Conservation (phyloP, 2,329 filamentous ascomycete genomes). For the Beauveria medogensis region DNA sequence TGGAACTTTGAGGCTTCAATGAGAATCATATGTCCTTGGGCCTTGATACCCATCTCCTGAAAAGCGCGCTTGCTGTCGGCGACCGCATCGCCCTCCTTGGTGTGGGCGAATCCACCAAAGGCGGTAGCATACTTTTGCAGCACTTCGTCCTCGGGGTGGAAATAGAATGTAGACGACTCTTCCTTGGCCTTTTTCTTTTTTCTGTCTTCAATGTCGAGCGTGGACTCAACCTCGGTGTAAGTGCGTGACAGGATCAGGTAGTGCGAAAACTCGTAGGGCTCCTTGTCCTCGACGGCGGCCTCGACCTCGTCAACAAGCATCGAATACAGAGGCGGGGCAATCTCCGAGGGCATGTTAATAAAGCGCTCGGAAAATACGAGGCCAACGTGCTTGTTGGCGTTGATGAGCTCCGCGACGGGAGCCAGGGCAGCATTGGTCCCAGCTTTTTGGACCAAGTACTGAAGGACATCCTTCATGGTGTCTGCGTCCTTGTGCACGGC, state of each 20-base stretch:
- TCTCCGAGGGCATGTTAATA: slow-evolving; percentile 93
- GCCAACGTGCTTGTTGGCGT: slow-evolving; percentile 55
- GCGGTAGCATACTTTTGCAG: slow-evolving; percentile 68
- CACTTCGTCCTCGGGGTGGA: slow-evolving; percentile 93
- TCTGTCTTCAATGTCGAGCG: slow-evolving; percentile 56
- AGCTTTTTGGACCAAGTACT: slow-evolving; percentile 59
- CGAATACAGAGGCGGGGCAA: slow-evolving; percentile 86
- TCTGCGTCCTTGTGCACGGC: slow-evolving; percentile 69
- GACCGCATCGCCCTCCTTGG: slow-evolving; percentile 69
- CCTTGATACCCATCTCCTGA: slow-evolving; percentile 82
- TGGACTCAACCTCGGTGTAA: slow-evolving; percentile 83
- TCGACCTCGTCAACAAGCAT: slow-evolving; percentile 90
- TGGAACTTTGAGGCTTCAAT: slow-evolving; percentile 75
- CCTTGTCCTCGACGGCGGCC: slow-evolving; percentile 79
- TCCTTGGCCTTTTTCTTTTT: slow-evolving; percentile 59
- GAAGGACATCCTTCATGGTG: slow-evolving; percentile 59
- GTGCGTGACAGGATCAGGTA: slow-evolving; percentile 87
- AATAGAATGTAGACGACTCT: slow-evolving; percentile 66
- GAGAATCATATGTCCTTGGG: slow-evolving; percentile 76
- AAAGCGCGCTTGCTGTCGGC: slow-evolving; percentile 92
- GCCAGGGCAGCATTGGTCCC: slow-evolving; percentile 46
- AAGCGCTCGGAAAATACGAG: slow-evolving; percentile 86
- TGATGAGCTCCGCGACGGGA: slow-evolving; percentile 49
- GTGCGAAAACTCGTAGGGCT: slow-evolving; percentile 88
- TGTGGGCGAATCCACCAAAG: slow-evolving; percentile 65